Evolutionary conservation across 2,329 filamentous ascomycete species (phyloP).

Genomic region (Aspergillus phoenicis): DNA sequence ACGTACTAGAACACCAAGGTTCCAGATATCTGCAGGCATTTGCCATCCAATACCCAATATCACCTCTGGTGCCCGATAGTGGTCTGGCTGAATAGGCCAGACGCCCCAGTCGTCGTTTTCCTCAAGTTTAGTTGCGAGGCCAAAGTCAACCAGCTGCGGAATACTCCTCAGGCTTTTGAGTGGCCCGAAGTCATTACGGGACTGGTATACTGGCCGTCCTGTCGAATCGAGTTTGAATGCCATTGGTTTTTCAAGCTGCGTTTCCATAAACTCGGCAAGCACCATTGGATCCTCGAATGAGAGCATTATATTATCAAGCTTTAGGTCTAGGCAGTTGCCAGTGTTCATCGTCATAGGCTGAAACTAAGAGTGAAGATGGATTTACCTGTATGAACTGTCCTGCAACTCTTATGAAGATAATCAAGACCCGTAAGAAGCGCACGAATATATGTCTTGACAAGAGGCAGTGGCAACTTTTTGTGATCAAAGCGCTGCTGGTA

Average conservation of each 20-base stretch:
- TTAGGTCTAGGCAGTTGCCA: constrained; percentile 39
- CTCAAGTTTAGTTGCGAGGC: constrained; percentile 37
- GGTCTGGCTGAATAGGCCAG: constrained; percentile 48
- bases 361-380: constrained; percentile 18
- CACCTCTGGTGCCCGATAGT: constrained; percentile 47
- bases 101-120: constrained; percentile 47
- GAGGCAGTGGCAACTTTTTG: constrained; percentile 34
- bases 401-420: constrained; percentile 48
- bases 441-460: constrained; percentile 41
- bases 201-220: constrained; percentile 40
- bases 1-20: constrained; percentile 41
- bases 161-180: constrained; percentile 32
- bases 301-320: constrained; percentile 49
- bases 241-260: constrained; percentile 34
- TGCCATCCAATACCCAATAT: constrained; percentile 43
- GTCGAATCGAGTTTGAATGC: constrained; percentile 37
- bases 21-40: constrained; percentile 47
- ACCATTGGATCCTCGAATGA: constrained; percentile 34
- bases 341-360: constrained; percentile 18
- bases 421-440: constrained; percentile 46
- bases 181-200: constrained; percentile 35
- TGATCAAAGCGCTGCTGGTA: constrained; percentile 36
- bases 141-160: constrained; percentile 42
- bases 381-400: constrained; percentile 46
- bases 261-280: constrained; percentile 37